phyloP scores from a whole-genome alignment of 2,329 filamentous ascomycete genomes.

The Rhynchosporium agropyri region DNA sequence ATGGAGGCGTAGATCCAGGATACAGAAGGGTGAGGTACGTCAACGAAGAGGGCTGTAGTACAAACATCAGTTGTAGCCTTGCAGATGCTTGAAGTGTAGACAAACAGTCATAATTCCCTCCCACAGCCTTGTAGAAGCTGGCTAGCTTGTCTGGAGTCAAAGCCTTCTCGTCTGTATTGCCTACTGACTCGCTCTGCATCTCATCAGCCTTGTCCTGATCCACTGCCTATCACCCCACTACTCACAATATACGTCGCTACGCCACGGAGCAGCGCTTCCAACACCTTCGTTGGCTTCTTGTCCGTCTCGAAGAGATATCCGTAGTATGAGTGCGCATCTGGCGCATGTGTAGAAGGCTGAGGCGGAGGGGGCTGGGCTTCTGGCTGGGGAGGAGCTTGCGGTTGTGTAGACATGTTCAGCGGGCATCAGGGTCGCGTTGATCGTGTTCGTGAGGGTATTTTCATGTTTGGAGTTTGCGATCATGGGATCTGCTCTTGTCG shows the following conservation, averaged over 20 bases:
- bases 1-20: slow-evolving; percentile 92
- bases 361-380: slow-evolving; percentile 24
- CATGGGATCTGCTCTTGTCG: slow-evolving; percentile 11
- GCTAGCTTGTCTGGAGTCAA: slow-evolving; percentile 71
- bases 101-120: slow-evolving; percentile 72
- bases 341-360: slow-evolving; percentile 21
- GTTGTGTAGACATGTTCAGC: slow-evolving; percentile 16
- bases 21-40: slow-evolving; percentile 72
- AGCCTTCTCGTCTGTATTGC: slow-evolving; percentile 55
- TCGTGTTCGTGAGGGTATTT: slow-evolving; percentile 3
- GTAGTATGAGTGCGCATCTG: slow-evolving; percentile 49
- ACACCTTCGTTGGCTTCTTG: slow-evolving; percentile 67
- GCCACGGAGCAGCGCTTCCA: slow-evolving; percentile 69
- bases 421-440: slow-evolving; percentile 8
- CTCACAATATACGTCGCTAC: slow-evolving; percentile 73
- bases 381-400: slow-evolving; percentile 9
- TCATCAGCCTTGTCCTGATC: slow-evolving; percentile 24
- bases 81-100: slow-evolving; percentile 17
- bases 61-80: slow-evolving; percentile 27
- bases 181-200: slow-evolving; percentile 57
- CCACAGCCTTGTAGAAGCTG: slow-evolving; percentile 75
- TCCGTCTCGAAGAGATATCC: slow-evolving; percentile 69
- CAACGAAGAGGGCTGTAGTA: slow-evolving; percentile 69
- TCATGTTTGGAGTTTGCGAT: no score
- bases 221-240: slow-evolving; percentile 24